Evolutionary conservation across 768 basidiomycete species (phyloP).

Genomic region (Phylloporus rhodoxanthus): DNA sequence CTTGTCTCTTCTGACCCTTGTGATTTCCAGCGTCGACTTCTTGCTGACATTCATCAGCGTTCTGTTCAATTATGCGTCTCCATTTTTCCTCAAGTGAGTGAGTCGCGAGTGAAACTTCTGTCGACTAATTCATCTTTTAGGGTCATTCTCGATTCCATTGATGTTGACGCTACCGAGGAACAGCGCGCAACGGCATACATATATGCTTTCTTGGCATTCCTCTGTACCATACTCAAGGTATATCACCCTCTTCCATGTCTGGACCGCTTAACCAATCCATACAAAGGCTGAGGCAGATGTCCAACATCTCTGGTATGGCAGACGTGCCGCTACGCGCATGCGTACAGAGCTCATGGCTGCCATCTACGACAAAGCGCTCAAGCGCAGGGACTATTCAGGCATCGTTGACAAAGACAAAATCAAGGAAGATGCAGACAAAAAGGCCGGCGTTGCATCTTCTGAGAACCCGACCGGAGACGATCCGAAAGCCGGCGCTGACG

Average conservation of each 20-base stretch:
- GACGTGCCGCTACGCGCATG: conserved; percentile 68
- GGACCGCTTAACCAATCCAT: neutral
- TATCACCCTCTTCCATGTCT: neutral
- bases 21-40: conserved; percentile 50
- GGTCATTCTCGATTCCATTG: conserved; percentile 56
- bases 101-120: neutral
- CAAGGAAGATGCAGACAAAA: conserved; percentile 21
- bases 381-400: conserved; percentile 79
- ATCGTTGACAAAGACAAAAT: conserved; percentile 50
- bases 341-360: conserved; percentile 76
- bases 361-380: conserved; percentile 85
- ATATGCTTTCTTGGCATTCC: conserved; percentile 72
- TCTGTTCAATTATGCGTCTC: conserved; percentile 70
- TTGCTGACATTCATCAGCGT: conserved; percentile 62
- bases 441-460: conserved; percentile 10
- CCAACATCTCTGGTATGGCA: conserved; percentile 74
- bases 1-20: neutral
- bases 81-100: conserved; percentile 76
- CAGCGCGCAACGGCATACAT: conserved; percentile 61
- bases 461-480: conserved; percentile 36
- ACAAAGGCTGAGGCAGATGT: conserved; percentile 56
- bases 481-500: conserved; percentile 72
- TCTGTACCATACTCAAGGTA: conserved; percentile 39
- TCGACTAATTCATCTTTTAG: conserved; percentile 23
- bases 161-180: conserved; percentile 38